Conservation (phyloP, 768 basidiomycete genomes). For the Suillus americanus region DNA sequence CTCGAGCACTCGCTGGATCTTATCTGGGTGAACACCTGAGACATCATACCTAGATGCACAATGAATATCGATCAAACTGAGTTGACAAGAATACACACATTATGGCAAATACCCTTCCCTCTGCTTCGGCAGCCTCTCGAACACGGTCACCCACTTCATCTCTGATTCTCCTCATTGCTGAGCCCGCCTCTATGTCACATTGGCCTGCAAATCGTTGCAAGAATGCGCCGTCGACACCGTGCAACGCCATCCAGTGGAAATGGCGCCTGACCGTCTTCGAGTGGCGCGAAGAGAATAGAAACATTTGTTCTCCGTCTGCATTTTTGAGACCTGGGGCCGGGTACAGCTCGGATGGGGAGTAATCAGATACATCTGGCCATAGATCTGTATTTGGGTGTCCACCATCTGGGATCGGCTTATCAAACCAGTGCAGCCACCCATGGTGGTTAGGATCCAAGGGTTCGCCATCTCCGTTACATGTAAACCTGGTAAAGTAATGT, state of each 20-base stretch:
- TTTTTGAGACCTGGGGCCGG: conserved; percentile 65
- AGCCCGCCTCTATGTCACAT: conserved; percentile 54
- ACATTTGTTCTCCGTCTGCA: conserved; percentile 55
- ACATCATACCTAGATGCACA: conserved; percentile 69
- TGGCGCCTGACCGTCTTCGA: conserved; percentile 68
- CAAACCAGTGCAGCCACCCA: conserved; percentile 88
- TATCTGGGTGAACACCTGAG: conserved; percentile 69
- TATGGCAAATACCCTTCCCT: conserved; percentile 80
- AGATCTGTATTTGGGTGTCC: conserved; percentile 74
- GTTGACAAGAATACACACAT: conserved; percentile 52
- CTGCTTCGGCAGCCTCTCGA: conserved; percentile 72
- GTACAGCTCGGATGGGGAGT: conserved; percentile 69
- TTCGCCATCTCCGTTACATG: conserved; percentile 66
- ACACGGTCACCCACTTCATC: conserved; percentile 77
- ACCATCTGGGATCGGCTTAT: conserved; percentile 62
- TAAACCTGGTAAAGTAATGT: conserved; percentile 51
- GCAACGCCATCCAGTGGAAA: conserved; percentile 72
- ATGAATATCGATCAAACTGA: conserved; percentile 3
- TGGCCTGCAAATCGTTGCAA: conserved; percentile 75
- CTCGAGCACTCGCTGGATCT: conserved; percentile 64
- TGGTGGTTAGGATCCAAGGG: conserved; percentile 73
- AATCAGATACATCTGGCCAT: conserved; percentile 78
- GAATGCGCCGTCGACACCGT: conserved; percentile 80
- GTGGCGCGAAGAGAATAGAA: conserved; percentile 78
- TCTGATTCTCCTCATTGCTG: conserved; percentile 60